A percentile compares a stretch with the other conserved stretches of the same genome.
Evolutionary conservation across 768 basidiomycete species (phyloP).

Genomic region (Suillus americanus): DNA sequence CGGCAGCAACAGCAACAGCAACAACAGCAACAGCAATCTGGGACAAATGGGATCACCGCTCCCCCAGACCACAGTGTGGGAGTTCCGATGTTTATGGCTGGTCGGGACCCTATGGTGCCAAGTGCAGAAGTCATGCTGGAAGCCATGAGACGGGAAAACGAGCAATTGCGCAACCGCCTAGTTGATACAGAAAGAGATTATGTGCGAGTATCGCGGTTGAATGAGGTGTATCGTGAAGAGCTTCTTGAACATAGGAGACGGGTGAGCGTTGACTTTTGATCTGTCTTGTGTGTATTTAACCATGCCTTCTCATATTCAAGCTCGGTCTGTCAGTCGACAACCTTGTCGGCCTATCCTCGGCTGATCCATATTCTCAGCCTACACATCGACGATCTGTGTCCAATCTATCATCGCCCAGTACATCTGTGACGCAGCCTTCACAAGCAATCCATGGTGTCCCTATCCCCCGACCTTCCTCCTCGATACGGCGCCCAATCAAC

Average conservation of each 20-base stretch:
- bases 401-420: constrained; percentile 29
- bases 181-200: constrained; percentile 79
- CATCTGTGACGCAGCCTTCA: constrained; percentile 24
- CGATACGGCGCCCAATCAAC: constrained; percentile 55
- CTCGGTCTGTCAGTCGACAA: constrained; percentile 77
- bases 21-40: constrained; percentile 9
- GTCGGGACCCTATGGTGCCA: constrained; percentile 35
- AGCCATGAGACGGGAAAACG: constrained; percentile 78
- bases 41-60: constrained; percentile 21
- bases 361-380: constrained; percentile 71
- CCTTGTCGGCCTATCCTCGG: constrained; percentile 66
- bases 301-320: constrained; percentile 34
- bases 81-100: constrained; percentile 9
- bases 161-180: constrained; percentile 62
- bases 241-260: constrained; percentile 73
- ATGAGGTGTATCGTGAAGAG: constrained; percentile 85
- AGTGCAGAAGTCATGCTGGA: constrained; percentile 64
- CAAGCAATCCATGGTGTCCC: constrained; percentile 59
- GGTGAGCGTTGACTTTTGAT: constrained; percentile 43
- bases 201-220: constrained; percentile 68
- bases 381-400: constrained; percentile 59
- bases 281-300: constrained; percentile 9
- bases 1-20: constrained; percentile 37
- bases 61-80: constrained; percentile 26
- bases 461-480: constrained; percentile 71